Evolutionary conservation across 306 rosid species (phyloP), one percentile per base, ranked within the genome.

Genomic region (Datisca glomerata): DNA sequence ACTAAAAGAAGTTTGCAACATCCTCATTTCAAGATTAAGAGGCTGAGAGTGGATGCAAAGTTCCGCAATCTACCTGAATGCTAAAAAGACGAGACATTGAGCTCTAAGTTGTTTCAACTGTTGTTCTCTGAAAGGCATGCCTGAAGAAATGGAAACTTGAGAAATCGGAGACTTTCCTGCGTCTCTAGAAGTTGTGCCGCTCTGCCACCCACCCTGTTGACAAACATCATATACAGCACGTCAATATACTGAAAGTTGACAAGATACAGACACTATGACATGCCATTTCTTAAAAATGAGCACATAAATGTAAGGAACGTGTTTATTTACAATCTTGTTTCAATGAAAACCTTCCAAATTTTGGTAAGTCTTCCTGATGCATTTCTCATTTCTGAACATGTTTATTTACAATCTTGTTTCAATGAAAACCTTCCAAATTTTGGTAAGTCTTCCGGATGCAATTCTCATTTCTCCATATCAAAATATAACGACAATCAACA

Each of bases 101-200:
- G 99, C 99, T 60, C 99, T 80, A 47, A 91, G 99, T 71, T 84
- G 99, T 59, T 91, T 91, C 57, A 91, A 65, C 58, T 91, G 99
- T 53, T 85, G 95, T 49, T 91, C 99, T 57, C 52, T 75, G 64
- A 91, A 91, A 56, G 99, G 96, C 69, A 68, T 61, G 31, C 69
- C 56, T 48, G 85, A 58, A 41, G 81, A 57, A 29, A 40, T 60
- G 18, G 74, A 24, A 41, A 49, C 54, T 29, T 53, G 59, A 36
- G 74, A 55, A 59, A 66, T 55, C 12, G 93, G 59, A 49, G 93
- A 72, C 59, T 85, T 91, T 45, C 96, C 99, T 7, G 81, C 55
- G 56, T 91, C 94, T 73, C 94, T 75, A 52, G 84, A 43, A 43
- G 58, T 72, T 45, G 57, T 63, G 49, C 71, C 66, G 54, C 47